Conservation (phyloP, 306 rosid species). For the Aeschynomene evenia region DNA sequence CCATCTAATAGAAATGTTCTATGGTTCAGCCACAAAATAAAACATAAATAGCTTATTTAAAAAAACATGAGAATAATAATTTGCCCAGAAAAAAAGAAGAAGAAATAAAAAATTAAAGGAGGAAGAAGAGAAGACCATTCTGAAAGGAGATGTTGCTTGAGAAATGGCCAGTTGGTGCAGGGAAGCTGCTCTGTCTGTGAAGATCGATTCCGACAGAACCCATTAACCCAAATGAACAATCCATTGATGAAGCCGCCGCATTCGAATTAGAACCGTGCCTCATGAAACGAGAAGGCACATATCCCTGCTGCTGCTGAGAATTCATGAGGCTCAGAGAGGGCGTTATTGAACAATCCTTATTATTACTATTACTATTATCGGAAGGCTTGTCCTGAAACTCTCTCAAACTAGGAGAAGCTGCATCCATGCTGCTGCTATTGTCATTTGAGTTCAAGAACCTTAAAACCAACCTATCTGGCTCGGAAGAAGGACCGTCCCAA, state of each 20-base stretch:
- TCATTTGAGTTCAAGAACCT: slow-evolving; percentile 39
- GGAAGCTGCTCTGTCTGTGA: slow-evolving; percentile 61
- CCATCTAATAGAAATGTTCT: neutral
- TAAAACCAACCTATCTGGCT: slow-evolving; percentile 47
- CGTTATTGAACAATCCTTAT: neutral
- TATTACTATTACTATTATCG: neutral
- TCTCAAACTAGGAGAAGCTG: slow-evolving; percentile 35
- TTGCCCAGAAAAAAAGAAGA: slow-evolving; percentile 14
- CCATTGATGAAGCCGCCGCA: slow-evolving; percentile 33
- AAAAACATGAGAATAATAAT: neutral
- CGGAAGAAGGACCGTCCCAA: slow-evolving; percentile 29
- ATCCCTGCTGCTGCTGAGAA: slow-evolving; percentile 41
- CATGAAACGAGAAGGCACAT: slow-evolving; percentile 64
- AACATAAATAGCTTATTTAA: neutral
- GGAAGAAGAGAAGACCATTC: slow-evolving; percentile 43
- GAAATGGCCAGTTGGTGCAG: slow-evolving; percentile 56
- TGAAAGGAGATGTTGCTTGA: slow-evolving; percentile 51
- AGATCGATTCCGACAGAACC: slow-evolving; percentile 52
- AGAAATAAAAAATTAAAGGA: no score
- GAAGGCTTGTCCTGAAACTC: slow-evolving; percentile 37
- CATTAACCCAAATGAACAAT: slow-evolving; percentile 20
- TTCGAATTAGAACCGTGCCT: slow-evolving; percentile 36
- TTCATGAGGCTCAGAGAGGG: slow-evolving; percentile 31
- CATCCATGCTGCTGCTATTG: slow-evolving; percentile 5
- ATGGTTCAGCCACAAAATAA: neutral